phyloP scores from a whole-genome alignment of 495 filamentous ascomycete genomes.

The Margaritispora aquatica region DNA sequence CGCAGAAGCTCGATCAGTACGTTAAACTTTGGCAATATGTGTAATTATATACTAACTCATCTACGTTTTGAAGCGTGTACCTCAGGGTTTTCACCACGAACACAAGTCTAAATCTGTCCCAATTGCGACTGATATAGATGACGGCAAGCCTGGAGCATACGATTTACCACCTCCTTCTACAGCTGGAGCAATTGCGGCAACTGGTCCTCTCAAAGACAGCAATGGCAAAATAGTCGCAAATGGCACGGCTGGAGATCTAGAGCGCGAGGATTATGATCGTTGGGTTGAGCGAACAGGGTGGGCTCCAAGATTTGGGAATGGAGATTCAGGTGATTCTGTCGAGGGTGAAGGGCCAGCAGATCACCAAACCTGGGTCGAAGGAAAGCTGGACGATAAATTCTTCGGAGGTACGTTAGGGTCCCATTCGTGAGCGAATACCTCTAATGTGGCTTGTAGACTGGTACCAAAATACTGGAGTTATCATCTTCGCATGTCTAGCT shows the following conservation, averaged over 20 bases:
- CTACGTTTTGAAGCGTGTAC: conserved; percentile 46
- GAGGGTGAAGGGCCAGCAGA: conserved; percentile 68
- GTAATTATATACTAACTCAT: conserved; percentile 5
- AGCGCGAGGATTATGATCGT: conserved; percentile 52
- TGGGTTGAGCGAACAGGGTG: conserved; percentile 74
- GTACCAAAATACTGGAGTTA: conserved; percentile 93
- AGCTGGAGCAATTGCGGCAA: conserved; percentile 53
- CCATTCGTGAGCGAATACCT: not conserved
- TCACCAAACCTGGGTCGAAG: conserved; percentile 82
- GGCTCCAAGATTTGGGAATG: conserved; percentile 71
- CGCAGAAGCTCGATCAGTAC: conserved; percentile 69
- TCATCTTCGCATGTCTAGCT: conserved; percentile 83
- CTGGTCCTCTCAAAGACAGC: conserved; percentile 32
- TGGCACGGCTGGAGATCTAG: conserved; percentile 31
- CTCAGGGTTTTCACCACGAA: conserved; percentile 56
- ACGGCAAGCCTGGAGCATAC: conserved; percentile 60
- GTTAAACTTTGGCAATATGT: conserved; percentile 25
- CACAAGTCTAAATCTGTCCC: conserved; percentile 61
- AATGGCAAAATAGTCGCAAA: conserved; percentile 40
- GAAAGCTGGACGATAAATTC: conserved; percentile 78
- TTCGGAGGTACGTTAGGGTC: conserved; percentile 67
- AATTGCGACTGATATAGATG: conserved; percentile 69
- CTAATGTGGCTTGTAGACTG: conserved; percentile 56
- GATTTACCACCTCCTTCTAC: conserved; percentile 73
- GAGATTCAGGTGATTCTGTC: conserved; percentile 37